Conservation (phyloP, 2,329 filamentous ascomycete genomes). For the Akanthomyces dipterigenus region DNA sequence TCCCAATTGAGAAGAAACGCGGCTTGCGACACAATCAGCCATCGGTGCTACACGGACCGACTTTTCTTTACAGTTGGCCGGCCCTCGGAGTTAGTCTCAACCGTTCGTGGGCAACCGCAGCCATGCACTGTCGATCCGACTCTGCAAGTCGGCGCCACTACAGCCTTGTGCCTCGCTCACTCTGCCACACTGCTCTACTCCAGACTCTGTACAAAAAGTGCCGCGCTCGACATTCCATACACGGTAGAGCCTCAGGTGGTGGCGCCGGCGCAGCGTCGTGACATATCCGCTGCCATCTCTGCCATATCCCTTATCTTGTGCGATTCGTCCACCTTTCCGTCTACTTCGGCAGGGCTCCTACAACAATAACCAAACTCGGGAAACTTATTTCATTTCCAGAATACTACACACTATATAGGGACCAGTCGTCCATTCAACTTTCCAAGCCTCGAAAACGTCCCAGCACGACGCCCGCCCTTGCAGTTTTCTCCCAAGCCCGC, state of each 20-base stretch:
- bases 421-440: slow-evolving; percentile 1
- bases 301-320: too few relatives aligned
- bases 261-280: too few relatives aligned
- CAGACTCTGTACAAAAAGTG: too few relatives aligned
- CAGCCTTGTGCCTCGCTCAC: background rate
- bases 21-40: too few relatives aligned
- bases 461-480: slow-evolving; percentile 1
- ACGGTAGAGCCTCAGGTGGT: too few relatives aligned
- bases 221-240: too few relatives aligned
- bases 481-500: slow-evolving; percentile 4
- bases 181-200: background rate
- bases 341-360: too few relatives aligned
- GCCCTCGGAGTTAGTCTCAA: too few relatives aligned
- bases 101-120: background rate
- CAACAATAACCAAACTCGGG: background rate
- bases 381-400: background rate
- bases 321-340: too few relatives aligned
- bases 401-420: slow-evolving; percentile 10
- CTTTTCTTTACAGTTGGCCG: background rate
- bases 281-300: too few relatives aligned
- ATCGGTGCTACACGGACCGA: background rate
- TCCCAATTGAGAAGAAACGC: too few relatives aligned
- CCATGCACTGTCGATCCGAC: background rate
- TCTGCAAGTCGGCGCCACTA: background rate
- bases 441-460: background rate